A percentile compares a stretch with the other conserved stretches of the same genome.
Evolutionary conservation across 805 yeast species (phyloP).

Genomic region (Candida ulmi): DNA sequence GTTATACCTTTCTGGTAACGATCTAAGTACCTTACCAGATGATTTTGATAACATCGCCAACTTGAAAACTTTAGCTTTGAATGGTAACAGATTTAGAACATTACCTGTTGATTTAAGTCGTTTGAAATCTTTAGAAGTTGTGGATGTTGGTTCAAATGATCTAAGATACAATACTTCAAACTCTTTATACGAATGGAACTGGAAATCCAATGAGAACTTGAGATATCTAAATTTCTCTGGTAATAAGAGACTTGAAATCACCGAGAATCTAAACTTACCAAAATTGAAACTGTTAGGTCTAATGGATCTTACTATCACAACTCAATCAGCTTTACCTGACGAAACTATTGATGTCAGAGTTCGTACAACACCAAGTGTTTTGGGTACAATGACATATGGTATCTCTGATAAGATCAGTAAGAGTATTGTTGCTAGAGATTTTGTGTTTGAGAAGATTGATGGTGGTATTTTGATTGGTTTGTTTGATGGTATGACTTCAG

Average conservation of each 20-base stretch:
- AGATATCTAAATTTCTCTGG: constrained; percentile 87
- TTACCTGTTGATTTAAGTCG: constrained; percentile 85
- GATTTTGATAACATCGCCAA: constrained; percentile 64
- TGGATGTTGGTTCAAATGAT: constrained; percentile 89
- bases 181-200: constrained; percentile 96
- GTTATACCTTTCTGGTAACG: constrained; percentile 79
- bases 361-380: constrained; percentile 80
- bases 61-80: constrained; percentile 60
- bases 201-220: constrained; percentile 79
- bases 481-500: constrained; percentile 75
- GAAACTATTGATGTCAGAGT: constrained; percentile 78
- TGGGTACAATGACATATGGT: constrained; percentile 78
- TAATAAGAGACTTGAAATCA: constrained; percentile 85
- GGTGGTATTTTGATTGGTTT: constrained; percentile 76
- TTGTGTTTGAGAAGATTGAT: constrained; percentile 80
- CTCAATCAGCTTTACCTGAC: constrained; percentile 77
- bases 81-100: constrained; percentile 80
- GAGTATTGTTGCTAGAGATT: constrained; percentile 71
- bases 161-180: constrained; percentile 89
- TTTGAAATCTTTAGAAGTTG: constrained; percentile 52
- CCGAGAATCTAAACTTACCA: constrained; percentile 71
- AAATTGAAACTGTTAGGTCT: constrained; percentile 72
- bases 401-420: constrained; percentile 83
- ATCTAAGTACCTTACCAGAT: constrained; percentile 70
- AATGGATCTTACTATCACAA: constrained; percentile 92